Base-by-base conservation (phyloP, 2,329 filamentous ascomycete species). In the Fusarium sp. region DNA sequence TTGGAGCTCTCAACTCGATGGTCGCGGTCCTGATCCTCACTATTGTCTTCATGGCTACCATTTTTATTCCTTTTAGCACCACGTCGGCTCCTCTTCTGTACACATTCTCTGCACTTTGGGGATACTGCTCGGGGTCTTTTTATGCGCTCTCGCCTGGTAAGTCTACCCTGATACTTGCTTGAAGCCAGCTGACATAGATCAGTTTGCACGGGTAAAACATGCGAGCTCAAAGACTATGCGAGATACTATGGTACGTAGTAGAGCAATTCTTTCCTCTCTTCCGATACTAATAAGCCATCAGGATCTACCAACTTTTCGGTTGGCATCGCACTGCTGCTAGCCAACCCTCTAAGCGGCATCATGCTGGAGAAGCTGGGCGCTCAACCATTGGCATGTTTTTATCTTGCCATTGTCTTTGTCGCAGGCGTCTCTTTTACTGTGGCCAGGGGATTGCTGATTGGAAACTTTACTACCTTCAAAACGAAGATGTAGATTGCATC, bases 111-210 rank as follows among this genome's bases (percentile, higher is more conserved):
- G 84, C 83, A 0, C 72, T 87, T 0, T 87, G 86, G 76, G 86
- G 86, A 0, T 84, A 86, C n/a, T 83, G 84, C 0, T 86, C 84
- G 0, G 86, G 86, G 0, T 83, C 82, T 0, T 87, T 84, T 78
- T 79, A 87, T 13, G 82, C 82, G 0, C 78, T 86, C 3, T 80
- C 82, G 1, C 79, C 77, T 27, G 75, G 73, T 75, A 54, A 43
- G 73, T 37, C 8, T 6, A 24, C 20, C 2, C 2, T 4, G 2
- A 7, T 5, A 6, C 7, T 1, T 4, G 3, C 35, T 52, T 1
- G 11, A 20, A 20, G 7, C 16, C 27, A 24, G 33, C 72, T 70
- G 33, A 77, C 35, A 10, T 5, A 10, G 0, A 6, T 5, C 82
- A 18, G 84, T 85, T 0, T 87, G 85, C 63, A 81, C 85, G 2